A percentile compares a stretch with the other conserved stretches of the same genome.
Evolutionary conservation across 768 basidiomycete species (phyloP).

Genomic region (Gloeopeniophorella convolvens): DNA sequence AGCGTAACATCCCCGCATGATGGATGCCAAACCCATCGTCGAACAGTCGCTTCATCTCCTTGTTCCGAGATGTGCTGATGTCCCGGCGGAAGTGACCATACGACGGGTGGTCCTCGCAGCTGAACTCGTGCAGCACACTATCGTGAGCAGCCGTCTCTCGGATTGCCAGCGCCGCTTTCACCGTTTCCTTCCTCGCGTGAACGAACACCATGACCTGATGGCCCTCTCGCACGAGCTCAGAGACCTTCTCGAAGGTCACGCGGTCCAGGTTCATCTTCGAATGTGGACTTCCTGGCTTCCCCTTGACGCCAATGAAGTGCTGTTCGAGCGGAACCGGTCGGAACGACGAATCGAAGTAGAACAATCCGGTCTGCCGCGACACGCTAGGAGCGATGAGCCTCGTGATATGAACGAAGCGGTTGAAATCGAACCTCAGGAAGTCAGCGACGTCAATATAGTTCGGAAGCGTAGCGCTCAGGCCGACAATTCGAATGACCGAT

Average conservation of each 20-base stretch:
- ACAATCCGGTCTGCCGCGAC: constrained; percentile 78
- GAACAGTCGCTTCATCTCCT: constrained; percentile 94
- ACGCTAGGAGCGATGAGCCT: constrained; percentile 47
- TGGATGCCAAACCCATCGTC: constrained; percentile 94
- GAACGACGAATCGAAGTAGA: constrained; percentile 98
- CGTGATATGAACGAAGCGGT: neutral
- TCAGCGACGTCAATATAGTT: constrained; percentile 97
- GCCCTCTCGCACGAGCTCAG: constrained; percentile 78
- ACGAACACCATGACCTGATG: constrained; percentile 99
- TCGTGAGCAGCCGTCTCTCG: constrained; percentile 71
- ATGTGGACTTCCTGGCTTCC: constrained; percentile 68
- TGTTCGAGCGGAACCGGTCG: constrained; percentile 95
- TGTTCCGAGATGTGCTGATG: constrained; percentile 79
- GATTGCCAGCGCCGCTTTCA: constrained; percentile 79
- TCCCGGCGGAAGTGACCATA: constrained; percentile 70
- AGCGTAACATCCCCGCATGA: constrained; percentile 95
- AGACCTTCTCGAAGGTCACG: constrained; percentile 87
- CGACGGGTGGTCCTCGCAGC: constrained; percentile 73
- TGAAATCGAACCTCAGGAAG: constrained; percentile 65
- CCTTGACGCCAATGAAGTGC: constrained; percentile 90
- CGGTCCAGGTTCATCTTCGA: constrained; percentile 83
- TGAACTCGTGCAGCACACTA: constrained; percentile 70
- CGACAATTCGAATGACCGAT: constrained; percentile 92
- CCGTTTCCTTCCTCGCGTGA: constrained; percentile 96
- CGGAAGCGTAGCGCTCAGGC: constrained; percentile 91